Evolutionary conservation across 176 grass and related monocot species (phyloP).

Genomic region (Chloris gayana): DNA sequence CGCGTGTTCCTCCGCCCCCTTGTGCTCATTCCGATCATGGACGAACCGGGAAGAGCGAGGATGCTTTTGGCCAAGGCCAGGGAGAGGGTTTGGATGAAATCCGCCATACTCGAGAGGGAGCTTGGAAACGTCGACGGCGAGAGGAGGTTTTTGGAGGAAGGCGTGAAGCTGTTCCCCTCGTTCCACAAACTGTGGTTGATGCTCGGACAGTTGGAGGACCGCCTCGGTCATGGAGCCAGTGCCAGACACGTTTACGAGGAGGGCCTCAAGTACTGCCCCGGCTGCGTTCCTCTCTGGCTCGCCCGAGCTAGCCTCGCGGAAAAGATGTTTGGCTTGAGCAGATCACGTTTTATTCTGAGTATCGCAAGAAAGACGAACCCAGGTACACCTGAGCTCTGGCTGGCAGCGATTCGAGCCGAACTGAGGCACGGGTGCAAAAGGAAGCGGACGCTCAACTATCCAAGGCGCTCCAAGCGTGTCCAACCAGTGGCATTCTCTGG

Average conservation of each 20-base stretch:
- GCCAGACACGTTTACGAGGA: constrained; percentile 82
- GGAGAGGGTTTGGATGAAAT: constrained; percentile 98
- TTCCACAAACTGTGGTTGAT: constrained; percentile 95
- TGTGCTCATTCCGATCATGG: background rate
- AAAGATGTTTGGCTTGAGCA: constrained; percentile 79
- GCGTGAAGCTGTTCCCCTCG: constrained; percentile 78
- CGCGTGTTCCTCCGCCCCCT: too few relatives aligned
- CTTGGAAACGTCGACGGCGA: constrained; percentile 73
- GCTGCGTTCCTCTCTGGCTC: constrained; percentile 83
- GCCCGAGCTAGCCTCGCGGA: constrained; percentile 84
- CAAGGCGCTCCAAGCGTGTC: constrained; percentile 91
- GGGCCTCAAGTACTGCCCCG: constrained; percentile 72
- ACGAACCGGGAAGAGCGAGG: constrained; percentile 92
- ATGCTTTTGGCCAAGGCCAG: constrained; percentile 82
- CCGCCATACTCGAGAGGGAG: constrained; percentile 86
- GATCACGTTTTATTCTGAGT: constrained; percentile 85
- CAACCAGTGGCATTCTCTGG: constrained; percentile 89
- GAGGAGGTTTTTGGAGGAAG: constrained; percentile 85
- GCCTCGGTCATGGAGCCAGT: constrained; percentile 55
- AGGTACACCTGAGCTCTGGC: constrained; percentile 87
- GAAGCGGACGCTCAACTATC: constrained; percentile 83
- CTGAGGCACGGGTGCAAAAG: constrained; percentile 81
- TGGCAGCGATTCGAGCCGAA: constrained; percentile 81
- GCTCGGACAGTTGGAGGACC: constrained; percentile 94
- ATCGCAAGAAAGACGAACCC: constrained; percentile 90